Evolutionary conservation across 169 alveolate genomes (phyloP).

Genomic region (Cryptosporidium baileyi): DNA sequence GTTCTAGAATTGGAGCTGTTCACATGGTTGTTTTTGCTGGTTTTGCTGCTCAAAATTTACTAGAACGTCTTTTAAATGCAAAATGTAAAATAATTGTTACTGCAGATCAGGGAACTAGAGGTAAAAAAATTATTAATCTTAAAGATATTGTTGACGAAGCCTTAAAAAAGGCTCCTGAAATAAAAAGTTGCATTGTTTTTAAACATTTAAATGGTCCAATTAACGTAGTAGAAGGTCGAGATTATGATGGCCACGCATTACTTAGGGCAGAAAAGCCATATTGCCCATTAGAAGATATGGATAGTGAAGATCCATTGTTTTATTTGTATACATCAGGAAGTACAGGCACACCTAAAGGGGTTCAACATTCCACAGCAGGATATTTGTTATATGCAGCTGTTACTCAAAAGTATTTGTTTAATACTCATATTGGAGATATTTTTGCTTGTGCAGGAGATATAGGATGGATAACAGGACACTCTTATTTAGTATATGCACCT

Average conservation of each 20-base stretch:
- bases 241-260: slow-evolving; percentile 83
- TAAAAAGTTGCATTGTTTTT: slow-evolving; percentile 80
- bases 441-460: slow-evolving; percentile 95
- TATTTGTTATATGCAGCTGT: slow-evolving; percentile 88
- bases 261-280: slow-evolving; percentile 86
- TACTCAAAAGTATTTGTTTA: slow-evolving; percentile 88
- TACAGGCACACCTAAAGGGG: slow-evolving; percentile 96
- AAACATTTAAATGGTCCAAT: slow-evolving; percentile 77
- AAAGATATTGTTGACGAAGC: slow-evolving; percentile 88
- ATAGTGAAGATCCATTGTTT: slow-evolving; percentile 92
- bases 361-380: slow-evolving; percentile 93
- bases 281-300: slow-evolving; percentile 92
- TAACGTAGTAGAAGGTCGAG: slow-evolving; percentile 78
- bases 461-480: slow-evolving; percentile 99
- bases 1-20: slow-evolving; percentile 96
- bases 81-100: slow-evolving; percentile 84
- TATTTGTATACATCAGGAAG: slow-evolving; percentile 95
- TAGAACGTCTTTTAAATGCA: slow-evolving; percentile 91
- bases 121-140: slow-evolving; percentile 85
- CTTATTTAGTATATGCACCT: slow-evolving; percentile 95
- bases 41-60: slow-evolving; percentile 91
- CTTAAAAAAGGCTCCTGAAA: slow-evolving; percentile 74
- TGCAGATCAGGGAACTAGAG: slow-evolving; percentile 89
- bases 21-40: slow-evolving; percentile 98
- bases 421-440: slow-evolving; percentile 86